Percentiles rank a stretch among this genome's conserved stretches.
These are phyloP conservation scores for Mycena citricolor DNA, from an alignment of 1,284 basidiomycete genomes.

Conservation along the genomic window DNA sequence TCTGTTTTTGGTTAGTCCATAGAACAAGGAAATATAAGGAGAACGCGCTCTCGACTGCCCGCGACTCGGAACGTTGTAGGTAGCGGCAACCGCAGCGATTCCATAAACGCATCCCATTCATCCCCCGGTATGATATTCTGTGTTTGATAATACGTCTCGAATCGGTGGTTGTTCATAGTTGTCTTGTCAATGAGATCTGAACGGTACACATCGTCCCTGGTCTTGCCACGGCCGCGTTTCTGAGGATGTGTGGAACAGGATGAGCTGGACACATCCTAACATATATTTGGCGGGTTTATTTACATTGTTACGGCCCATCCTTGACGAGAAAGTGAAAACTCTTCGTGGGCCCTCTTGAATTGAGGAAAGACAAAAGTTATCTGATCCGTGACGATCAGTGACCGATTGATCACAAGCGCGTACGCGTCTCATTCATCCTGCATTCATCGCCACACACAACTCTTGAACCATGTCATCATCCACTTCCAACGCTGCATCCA, in stretches of 20 bases:
- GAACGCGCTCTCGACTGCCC: slow-evolving; percentile 77
- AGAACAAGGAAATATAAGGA: not conserved
- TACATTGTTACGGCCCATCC: slow-evolving; percentile 11
- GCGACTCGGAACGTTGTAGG: slow-evolving; percentile 96
- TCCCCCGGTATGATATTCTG: slow-evolving; percentile 69
- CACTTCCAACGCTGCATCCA: too few species aligned
- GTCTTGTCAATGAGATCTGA: slow-evolving; percentile 48
- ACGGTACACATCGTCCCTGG: slow-evolving; percentile 31
- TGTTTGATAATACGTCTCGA: slow-evolving; percentile 76
- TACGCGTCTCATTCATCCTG: too few species aligned
- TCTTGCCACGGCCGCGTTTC: slow-evolving; percentile 19
- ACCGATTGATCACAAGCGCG: too few species aligned
- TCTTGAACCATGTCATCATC: too few species aligned
- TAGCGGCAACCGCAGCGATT: slow-evolving; percentile 68
- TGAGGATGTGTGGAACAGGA: not conserved
- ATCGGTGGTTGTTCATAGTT: slow-evolving; percentile 72
- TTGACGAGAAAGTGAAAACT: too few species aligned
- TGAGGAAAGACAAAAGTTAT: too few species aligned
- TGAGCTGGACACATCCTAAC: too few species aligned
- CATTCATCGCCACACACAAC: too few species aligned
- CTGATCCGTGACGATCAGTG: too few species aligned
- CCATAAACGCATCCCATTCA: slow-evolving; percentile 83
- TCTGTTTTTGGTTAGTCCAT: slow-evolving; percentile 37
- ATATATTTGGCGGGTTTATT: too few species aligned
- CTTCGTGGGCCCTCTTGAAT: too few species aligned